Conservation (phyloP, 2,329 filamentous ascomycete genomes). For the Aspergillus viridinutans region DNA sequence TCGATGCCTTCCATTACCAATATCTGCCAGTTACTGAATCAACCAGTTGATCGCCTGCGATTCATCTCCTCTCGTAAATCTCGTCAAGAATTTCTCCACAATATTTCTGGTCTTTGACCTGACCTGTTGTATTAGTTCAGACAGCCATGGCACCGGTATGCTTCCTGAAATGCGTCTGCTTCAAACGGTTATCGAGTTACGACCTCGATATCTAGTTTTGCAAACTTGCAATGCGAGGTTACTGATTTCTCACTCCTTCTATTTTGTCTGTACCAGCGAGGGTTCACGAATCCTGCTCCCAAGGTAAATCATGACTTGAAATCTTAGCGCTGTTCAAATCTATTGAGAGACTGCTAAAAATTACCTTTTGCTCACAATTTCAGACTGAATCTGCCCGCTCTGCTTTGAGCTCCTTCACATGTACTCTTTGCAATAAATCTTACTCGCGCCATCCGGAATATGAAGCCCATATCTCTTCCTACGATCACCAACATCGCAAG, state of each 20-base stretch:
- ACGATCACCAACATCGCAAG: constrained; percentile 94
- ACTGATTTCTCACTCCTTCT: constrained; percentile 1
- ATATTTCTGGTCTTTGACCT: not conserved
- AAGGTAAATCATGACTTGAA: constrained; percentile 29
- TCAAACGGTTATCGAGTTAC: not conserved
- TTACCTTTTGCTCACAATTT: not conserved
- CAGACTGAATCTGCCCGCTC: constrained; percentile 64
- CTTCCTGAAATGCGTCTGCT: not conserved
- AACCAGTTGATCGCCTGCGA: not conserved
- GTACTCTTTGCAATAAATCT: constrained; percentile 83
- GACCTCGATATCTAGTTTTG: not conserved
- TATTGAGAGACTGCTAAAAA: not conserved
- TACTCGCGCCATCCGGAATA: constrained; percentile 95
- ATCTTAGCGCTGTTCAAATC: not conserved
- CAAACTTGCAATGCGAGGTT: not conserved
- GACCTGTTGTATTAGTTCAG: not conserved
- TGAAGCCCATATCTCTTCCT: constrained; percentile 87
- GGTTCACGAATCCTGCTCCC: constrained; percentile 45
- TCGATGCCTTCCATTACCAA: not conserved
- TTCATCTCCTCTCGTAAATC: not conserved
- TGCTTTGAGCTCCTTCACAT: constrained; percentile 77
- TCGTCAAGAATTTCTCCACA: not conserved
- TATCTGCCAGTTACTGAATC: not conserved
- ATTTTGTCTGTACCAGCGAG: constrained; percentile 34
- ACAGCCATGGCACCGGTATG: not conserved